Evolutionary conservation across 345 rosid species (phyloP), one percentile per base, ranked within the genome.

Genomic region (Kernera saxatilis): DNA sequence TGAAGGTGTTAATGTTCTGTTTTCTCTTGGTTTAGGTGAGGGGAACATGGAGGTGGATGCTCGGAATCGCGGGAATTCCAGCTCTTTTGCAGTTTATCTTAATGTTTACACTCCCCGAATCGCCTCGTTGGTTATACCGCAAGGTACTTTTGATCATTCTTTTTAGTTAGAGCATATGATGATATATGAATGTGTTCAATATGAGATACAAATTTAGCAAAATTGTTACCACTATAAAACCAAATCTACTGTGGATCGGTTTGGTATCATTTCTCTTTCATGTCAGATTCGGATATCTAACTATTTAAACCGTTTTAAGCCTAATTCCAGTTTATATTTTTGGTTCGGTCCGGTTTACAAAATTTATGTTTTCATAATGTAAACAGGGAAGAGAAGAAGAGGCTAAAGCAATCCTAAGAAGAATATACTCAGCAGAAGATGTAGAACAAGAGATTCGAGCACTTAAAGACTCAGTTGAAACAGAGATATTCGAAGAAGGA

Each of bases 21-120:
- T 46, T 53, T 52, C 18, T 61, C 22, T 22, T 68, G 39, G 32
- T 63, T 3, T 61, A 90, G 97, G 96, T 77, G 49, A 81, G 45
- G 0, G 91, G 94, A 52, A 85, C 97, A 0, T 93, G 98, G 98
- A 82, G 97, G 32, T 93, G 98, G 98, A 93, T 93, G 98, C 97
- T 90, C 8, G 97, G 98, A 18, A 74, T 93, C 50, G 97, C 97
- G 1, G 92, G 87, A 7, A 0, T 90, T 69, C 97, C 97, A 17
- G 97, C 98, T 59, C 68, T 93, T 29, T 15, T 90, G 51, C 98
- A 93, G 82, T 88, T 93, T 76, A 1, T 78, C 22, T 63, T 93
- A 26, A 88, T 93, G 98, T 44, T 85, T 40, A 32, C 79, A 12
- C 97, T 93, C 49, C 98, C 97, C 0, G 96, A 93, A 71, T 90